A percentile compares a stretch with the other conserved stretches of the same genome.
phyloP scores from a whole-genome alignment of 2,329 filamentous ascomycete species.

The Trichoderma sp. region DNA sequence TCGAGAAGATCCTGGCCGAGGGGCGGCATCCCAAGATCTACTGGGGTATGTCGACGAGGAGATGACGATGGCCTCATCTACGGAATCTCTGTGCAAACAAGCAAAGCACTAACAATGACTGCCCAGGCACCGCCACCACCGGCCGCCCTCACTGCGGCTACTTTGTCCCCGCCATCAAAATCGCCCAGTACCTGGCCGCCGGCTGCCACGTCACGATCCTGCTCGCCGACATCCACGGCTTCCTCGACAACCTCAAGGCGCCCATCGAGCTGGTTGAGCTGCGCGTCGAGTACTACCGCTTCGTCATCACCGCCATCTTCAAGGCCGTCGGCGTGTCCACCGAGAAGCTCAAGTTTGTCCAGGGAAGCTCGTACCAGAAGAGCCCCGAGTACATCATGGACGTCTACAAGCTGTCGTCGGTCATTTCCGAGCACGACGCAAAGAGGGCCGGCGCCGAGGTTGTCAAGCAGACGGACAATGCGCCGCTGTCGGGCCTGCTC shows the following conservation, averaged over 20 bases:
- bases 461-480: slow-evolving; percentile 85
- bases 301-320: slow-evolving; percentile 72
- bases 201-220: slow-evolving; percentile 81
- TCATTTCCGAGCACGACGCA: slow-evolving; percentile 76
- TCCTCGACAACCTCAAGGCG: slow-evolving; percentile 82
- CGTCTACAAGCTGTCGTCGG: slow-evolving; percentile 71
- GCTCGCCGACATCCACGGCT: slow-evolving; percentile 73
- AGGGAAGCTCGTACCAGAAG: slow-evolving; percentile 82
- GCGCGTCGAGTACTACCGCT: slow-evolving; percentile 81
- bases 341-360: slow-evolving; percentile 78
- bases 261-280: slow-evolving; percentile 84
- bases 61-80: neutral
- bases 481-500: slow-evolving; percentile 58
- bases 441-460: slow-evolving; percentile 91
- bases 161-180: slow-evolving; percentile 85
- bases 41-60: slow-evolving; percentile 61
- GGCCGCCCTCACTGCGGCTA: slow-evolving; percentile 89
- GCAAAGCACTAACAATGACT: neutral
- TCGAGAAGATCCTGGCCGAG: slow-evolving; percentile 70
- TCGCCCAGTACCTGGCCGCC: slow-evolving; percentile 82
- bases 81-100: neutral
- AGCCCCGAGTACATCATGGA: slow-evolving; percentile 80
- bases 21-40: slow-evolving; percentile 76
- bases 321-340: slow-evolving; percentile 77
- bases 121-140: slow-evolving; percentile 72